Conservation (phyloP, 192 early-diverging fungal species). For the Rhizophagus prolifer region DNA sequence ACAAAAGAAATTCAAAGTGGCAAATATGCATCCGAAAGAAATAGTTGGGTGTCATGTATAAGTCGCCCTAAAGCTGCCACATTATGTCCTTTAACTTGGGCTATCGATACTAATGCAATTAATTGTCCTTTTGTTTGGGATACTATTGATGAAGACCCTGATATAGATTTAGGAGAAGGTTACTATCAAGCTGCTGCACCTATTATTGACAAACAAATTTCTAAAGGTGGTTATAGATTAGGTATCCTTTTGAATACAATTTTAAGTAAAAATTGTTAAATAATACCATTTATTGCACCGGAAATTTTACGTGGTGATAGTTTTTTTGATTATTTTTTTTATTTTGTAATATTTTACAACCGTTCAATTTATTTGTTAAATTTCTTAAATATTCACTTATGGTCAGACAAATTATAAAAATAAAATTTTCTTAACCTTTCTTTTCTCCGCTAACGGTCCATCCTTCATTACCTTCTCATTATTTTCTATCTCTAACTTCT, state of each 20-base stretch:
- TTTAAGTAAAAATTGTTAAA: not conserved
- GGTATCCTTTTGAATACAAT: slow-evolving; percentile 4
- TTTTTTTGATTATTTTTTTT: too few species aligned
- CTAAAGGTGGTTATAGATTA: slow-evolving; percentile 19
- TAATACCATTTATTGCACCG: too few species aligned
- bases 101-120: not conserved
- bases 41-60: slow-evolving; percentile 9
- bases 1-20: not conserved
- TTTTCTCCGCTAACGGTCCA: too few species aligned
- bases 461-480: too few species aligned
- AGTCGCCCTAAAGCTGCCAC: not conserved
- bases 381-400: too few species aligned
- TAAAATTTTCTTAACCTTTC: too few species aligned
- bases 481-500: too few species aligned
- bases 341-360: too few species aligned
- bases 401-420: too few species aligned
- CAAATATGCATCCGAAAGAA: not conserved
- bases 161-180: not conserved
- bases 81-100: slow-evolving; percentile 17
- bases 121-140: slow-evolving; percentile 22
- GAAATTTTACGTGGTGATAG: too few species aligned
- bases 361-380: too few species aligned
- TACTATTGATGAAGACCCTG: not conserved
- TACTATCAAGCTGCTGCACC: slow-evolving; percentile 9
- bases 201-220: slow-evolving; percentile 9